These are phyloP conservation scores for Candida sp. DNA, from an alignment of 1,139 yeast genomes.

Conservation along the genomic window DNA sequence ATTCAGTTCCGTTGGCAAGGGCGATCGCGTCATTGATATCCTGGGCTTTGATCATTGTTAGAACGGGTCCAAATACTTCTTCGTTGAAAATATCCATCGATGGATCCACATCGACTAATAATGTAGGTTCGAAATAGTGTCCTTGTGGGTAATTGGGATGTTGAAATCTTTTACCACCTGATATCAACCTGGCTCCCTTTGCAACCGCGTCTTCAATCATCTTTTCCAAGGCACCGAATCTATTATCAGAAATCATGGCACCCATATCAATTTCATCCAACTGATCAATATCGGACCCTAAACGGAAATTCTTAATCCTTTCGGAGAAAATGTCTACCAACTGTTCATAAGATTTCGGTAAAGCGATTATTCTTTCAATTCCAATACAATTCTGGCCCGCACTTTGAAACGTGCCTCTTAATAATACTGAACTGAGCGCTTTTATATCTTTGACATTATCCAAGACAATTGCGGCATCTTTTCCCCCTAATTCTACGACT, in stretches of 20 bases:
- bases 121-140: slow-evolving; percentile 86
- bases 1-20: slow-evolving; percentile 82
- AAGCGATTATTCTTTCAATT: slow-evolving; percentile 85
- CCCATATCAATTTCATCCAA: slow-evolving; percentile 93
- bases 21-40: slow-evolving; percentile 64
- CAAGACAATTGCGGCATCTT: slow-evolving; percentile 83
- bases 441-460: slow-evolving; percentile 61
- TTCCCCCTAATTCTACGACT: slow-evolving; percentile 94
- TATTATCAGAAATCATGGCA: slow-evolving; percentile 79
- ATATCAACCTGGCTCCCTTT: slow-evolving; percentile 74
- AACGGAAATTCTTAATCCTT: slow-evolving; percentile 59
- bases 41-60: slow-evolving; percentile 72
- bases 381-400: slow-evolving; percentile 99
- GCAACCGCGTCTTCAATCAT: slow-evolving; percentile 71
- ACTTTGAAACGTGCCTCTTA: slow-evolving; percentile 95
- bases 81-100: slow-evolving; percentile 79
- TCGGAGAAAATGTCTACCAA: slow-evolving; percentile 54
- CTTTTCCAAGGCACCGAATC: slow-evolving; percentile 64
- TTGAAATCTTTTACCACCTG: slow-evolving; percentile 74
- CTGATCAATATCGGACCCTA: slow-evolving; percentile 92
- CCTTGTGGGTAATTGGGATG: slow-evolving; percentile 97
- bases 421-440: slow-evolving; percentile 72
- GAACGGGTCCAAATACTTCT: slow-evolving; percentile 92
- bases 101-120: slow-evolving; percentile 75
- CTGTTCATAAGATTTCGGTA: slow-evolving; percentile 60